These are phyloP conservation scores for Mycogone perniciosa DNA, from an alignment of 2,329 filamentous ascomycete genomes.

Conservation along the genomic window DNA sequence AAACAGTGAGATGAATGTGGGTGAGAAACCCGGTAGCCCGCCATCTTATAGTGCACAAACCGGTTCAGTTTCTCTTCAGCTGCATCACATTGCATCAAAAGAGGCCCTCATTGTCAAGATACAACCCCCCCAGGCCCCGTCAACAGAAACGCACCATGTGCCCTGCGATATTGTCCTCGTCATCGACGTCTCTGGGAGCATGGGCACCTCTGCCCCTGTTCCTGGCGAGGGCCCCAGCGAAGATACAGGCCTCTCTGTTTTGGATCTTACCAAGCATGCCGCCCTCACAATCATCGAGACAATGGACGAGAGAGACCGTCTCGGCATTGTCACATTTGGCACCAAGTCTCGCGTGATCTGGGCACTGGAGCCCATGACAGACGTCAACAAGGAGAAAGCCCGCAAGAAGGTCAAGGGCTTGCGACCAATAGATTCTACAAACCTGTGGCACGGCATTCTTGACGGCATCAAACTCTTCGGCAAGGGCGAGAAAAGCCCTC, in stretches of 20 bases:
- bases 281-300: slow-evolving; percentile 52
- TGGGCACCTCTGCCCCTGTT: slow-evolving; percentile 41
- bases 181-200: slow-evolving; percentile 56
- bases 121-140: slow-evolving; percentile 35
- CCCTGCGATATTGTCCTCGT: slow-evolving; percentile 56
- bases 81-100: slow-evolving; percentile 33
- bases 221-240: slow-evolving; percentile 41
- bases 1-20: background rate
- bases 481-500: slow-evolving; percentile 21
- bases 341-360: slow-evolving; percentile 37
- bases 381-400: slow-evolving; percentile 37
- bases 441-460: slow-evolving; percentile 52
- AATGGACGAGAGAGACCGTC: slow-evolving; percentile 45
- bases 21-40: background rate
- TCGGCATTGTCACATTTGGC: slow-evolving; percentile 53
- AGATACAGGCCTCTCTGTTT: slow-evolving; percentile 44
- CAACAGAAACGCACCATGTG: slow-evolving; percentile 29
- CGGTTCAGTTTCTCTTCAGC: slow-evolving; percentile 17
- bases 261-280: slow-evolving; percentile 56
- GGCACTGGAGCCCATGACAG: slow-evolving; percentile 41
- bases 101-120: slow-evolving; percentile 42
- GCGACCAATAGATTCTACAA: slow-evolving; percentile 36
- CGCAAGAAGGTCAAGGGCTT: slow-evolving; percentile 39
- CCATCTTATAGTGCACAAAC: background rate
- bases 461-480: slow-evolving; percentile 45